Percentiles rank a stretch among this genome's conserved stretches.
Evolutionary conservation across 345 rosid species (phyloP).

Genomic region (Atalantia buxifolia): DNA sequence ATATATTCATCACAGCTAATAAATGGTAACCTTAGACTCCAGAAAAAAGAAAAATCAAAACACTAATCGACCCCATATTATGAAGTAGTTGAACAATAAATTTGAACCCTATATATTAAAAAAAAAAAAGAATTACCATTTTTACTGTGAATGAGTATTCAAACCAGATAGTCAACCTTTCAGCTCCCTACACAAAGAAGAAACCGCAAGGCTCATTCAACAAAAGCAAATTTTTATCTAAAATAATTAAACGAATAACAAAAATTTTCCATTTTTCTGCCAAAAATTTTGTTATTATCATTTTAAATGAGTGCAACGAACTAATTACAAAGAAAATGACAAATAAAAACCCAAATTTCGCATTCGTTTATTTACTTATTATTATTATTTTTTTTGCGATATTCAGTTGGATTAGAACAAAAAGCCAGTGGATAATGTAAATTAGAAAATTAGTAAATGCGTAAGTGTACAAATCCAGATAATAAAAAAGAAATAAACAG

Average conservation of each 20-base stretch:
- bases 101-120: neutral
- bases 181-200: constrained; percentile 21
- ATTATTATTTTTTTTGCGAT: neutral
- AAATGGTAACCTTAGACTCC: neutral
- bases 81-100: neutral
- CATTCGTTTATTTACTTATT: no score
- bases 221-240: neutral
- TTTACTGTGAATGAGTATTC: constrained; percentile 12
- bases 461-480: neutral
- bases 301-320: neutral
- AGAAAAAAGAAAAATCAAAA: neutral
- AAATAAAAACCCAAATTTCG: neutral
- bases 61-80: neutral
- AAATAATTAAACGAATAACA: neutral
- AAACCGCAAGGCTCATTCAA: neutral
- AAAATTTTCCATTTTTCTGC: neutral
- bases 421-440: neutral
- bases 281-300: neutral
- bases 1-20: neutral
- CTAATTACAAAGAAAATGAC: neutral
- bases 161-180: constrained; percentile 6
- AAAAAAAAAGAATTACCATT: constrained; percentile 25
- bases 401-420: neutral
- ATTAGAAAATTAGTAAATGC: neutral
- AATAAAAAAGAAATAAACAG: neutral